A percentile compares a stretch with the other conserved stretches of the same genome.
Conservation (phyloP, 805 yeast genomes). For the Saturnispora zaruensis region DNA sequence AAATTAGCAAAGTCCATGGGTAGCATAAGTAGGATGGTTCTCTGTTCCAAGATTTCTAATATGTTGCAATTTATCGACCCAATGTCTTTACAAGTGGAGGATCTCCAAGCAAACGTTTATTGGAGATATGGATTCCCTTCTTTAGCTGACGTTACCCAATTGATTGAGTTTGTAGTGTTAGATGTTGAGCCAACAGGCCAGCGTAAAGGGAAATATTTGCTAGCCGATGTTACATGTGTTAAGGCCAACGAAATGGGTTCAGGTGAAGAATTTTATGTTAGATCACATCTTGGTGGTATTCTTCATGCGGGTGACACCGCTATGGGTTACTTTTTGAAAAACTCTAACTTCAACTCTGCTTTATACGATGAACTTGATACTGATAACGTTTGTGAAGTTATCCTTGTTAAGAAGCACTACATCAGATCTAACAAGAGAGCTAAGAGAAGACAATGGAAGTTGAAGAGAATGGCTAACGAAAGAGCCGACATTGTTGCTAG, state of each 20-base stretch:
- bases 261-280: conserved; percentile 59
- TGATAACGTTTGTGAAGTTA: conserved; percentile 71
- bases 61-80: conserved; percentile 85
- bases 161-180: conserved; percentile 80
- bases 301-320: conserved; percentile 95
- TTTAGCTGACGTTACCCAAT: conserved; percentile 63
- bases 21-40: conserved; percentile 67
- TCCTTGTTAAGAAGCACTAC: conserved; percentile 82
- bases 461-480: conserved; percentile 96
- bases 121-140: conserved; percentile 80
- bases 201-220: conserved; percentile 63
- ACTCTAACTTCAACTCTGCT: conserved; percentile 83
- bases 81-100: conserved; percentile 66
- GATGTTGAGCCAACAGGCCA: conserved; percentile 91
- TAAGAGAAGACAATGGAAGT: conserved; percentile 80
- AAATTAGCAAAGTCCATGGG: conserved; percentile 79
- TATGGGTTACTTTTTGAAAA: conserved; percentile 79
- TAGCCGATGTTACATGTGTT: conserved; percentile 90
- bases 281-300: conserved; percentile 90
- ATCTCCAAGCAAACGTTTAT: conserved; percentile 58
- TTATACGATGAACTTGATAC: conserved; percentile 65
- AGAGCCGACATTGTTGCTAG: conserved; percentile 76
- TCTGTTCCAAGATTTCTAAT: conserved; percentile 80
- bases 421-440: conserved; percentile 66
- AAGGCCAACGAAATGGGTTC: conserved; percentile 87